Evolutionary conservation across 2,329 filamentous ascomycete genomes (phyloP).

Genomic region (Furcasterigmium sp.): DNA sequence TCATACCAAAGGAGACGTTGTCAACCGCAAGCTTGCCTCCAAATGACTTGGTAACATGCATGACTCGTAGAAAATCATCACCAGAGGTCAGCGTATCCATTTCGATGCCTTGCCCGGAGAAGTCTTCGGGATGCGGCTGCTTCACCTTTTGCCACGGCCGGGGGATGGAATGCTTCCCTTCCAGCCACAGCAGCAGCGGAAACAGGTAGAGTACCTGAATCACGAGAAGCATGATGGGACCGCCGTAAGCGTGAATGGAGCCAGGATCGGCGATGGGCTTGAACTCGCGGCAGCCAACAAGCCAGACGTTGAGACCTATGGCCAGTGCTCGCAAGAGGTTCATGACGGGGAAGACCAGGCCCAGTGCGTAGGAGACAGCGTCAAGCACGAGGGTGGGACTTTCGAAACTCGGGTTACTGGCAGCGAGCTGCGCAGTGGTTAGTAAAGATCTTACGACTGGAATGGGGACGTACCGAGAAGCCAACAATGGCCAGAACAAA

Average conservation of each 20-base stretch:
- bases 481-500: constrained; percentile 16
- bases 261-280: constrained; percentile 40
- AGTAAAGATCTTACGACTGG: neutral
- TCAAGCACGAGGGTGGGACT: neutral
- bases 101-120: constrained; percentile 15
- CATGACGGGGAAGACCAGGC: constrained; percentile 53
- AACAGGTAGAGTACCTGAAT: constrained; percentile 57
- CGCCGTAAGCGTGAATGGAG: constrained; percentile 59
- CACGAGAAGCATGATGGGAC: constrained; percentile 62
- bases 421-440: neutral
- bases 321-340: constrained; percentile 56
- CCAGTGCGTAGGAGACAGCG: constrained; percentile 52
- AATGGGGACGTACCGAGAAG: constrained; percentile 11
- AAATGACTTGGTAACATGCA: constrained; percentile 55
- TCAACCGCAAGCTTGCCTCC: constrained; percentile 58
- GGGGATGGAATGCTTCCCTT: constrained; percentile 40
- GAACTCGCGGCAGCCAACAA: constrained; percentile 49
- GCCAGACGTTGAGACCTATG: constrained; percentile 58
- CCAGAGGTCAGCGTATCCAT: too few relatives aligned
- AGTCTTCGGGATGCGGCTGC: too few relatives aligned
- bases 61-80: constrained; percentile 11
- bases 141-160: constrained; percentile 8
- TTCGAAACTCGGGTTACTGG: neutral
- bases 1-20: constrained; percentile 62
- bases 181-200: constrained; percentile 56